Base-by-base conservation (phyloP, 805 yeast species). In the Suhomyces faveliae region DNA sequence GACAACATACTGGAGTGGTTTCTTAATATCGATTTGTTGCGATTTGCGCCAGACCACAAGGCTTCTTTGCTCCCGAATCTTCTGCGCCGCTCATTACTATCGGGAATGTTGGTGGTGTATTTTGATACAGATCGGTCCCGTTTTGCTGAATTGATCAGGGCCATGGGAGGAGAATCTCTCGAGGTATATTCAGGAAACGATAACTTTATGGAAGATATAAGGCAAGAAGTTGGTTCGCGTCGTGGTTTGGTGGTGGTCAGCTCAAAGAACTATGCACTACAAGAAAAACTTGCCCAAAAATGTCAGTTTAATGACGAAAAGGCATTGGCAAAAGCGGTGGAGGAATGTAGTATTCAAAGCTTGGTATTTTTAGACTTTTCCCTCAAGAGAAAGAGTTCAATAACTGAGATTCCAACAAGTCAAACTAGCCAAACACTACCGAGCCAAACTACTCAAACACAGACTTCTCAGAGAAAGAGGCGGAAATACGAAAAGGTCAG, bases 401-500 rank as follows among this genome's bases (percentile, higher is more conserved):
- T 7, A 24, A 24, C n/a, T n/a, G n/a, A n/a, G 13, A 15, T n/a
- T 25, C 7, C n/a, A 25, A 25, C 37, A 33, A n/a, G n/a, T n/a
- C 37, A 35, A 4, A 35, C 38, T 1, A 17, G 21, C 21, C 38
- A 15, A 12, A 4, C 15, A 15, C n/a, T n/a, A n/a, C n/a, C n/a
- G n/a, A n/a, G n/a, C n/a, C n/a, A n/a, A n/a, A 15, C 19, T n/a
- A 37, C 29, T 5, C 42, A 19, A 13, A 19, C 19, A 35, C 29
- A 40, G 51, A 46, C 33, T 12, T 15, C 45, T 11, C 45, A 35
- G 25, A 51, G 70, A 24, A 68, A 67, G 45, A 55, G 74, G 51
- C 55, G 68, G 33, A 67, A 60, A 42, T 59, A 65, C 30, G 67
- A 68, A 46, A 60, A 62, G 35, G 70, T 66, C 2, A 62, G 59